These are phyloP conservation scores for Penicillium desertorum DNA, from an alignment of 495 filamentous ascomycete species.

Conservation along the genomic window DNA sequence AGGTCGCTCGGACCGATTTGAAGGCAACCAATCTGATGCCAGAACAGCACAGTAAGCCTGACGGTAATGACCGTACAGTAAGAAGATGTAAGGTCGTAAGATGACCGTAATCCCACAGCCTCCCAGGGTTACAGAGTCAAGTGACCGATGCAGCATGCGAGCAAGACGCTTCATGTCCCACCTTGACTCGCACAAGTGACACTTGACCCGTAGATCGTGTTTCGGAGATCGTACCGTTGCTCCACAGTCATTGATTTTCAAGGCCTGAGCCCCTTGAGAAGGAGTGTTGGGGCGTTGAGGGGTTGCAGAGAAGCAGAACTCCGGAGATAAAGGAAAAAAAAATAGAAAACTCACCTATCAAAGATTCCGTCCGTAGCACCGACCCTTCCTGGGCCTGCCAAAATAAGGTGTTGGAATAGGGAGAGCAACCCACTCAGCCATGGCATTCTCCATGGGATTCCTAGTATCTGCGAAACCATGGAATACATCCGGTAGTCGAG, in stretches of 20 bases:
- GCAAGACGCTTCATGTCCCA: constrained; percentile 39
- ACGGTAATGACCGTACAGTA: constrained; percentile 41
- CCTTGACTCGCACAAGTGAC: constrained; percentile 31
- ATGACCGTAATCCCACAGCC: constrained; percentile 26
- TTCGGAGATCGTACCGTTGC: constrained; percentile 40
- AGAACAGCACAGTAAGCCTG: constrained; percentile 25
- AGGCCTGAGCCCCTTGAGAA: constrained; percentile 28
- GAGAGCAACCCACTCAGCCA: constrained; percentile 74
- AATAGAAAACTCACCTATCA: constrained; percentile 75
- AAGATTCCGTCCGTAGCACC: constrained; percentile 72
- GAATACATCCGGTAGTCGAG: constrained; percentile 71
- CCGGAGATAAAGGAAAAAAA: constrained; percentile 16
- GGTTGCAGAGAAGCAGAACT: constrained; percentile 24
- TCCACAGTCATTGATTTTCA: constrained; percentile 34
- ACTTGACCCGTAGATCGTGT: constrained; percentile 42
- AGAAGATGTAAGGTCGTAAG: constrained; percentile 24
- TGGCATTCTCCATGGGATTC: constrained; percentile 76
- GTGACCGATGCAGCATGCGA: constrained; percentile 68
- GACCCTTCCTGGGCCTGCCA: constrained; percentile 70
- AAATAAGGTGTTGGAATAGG: constrained; percentile 67
- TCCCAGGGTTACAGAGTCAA: constrained; percentile 50
- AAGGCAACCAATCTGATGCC: constrained; percentile 24
- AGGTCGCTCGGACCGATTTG: constrained; percentile 27
- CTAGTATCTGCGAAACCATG: constrained; percentile 65
- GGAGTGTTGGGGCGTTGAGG: constrained; percentile 16